Percentiles rank a stretch among this genome's conserved stretches.
Evolutionary conservation across 2,329 filamentous ascomycete species (phyloP).

Genomic region (Myriosclerotinia duriaeana): DNA sequence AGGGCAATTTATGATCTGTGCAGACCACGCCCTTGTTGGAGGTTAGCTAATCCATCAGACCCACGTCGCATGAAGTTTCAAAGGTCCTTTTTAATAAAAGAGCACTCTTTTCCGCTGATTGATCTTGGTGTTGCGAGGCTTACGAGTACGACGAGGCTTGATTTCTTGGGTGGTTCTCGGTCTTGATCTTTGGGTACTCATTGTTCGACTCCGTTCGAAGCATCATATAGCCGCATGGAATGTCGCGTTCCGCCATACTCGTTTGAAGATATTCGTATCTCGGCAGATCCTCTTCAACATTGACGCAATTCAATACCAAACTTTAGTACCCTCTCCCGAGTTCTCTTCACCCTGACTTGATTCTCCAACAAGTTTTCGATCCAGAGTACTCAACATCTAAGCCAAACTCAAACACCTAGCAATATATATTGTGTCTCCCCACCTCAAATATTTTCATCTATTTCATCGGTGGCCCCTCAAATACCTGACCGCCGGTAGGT

Average conservation of each 20-base stretch:
- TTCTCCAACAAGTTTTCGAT: background rate
- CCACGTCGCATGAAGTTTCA: background rate
- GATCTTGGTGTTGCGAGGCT: background rate
- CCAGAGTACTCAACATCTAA: background rate
- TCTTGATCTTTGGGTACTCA: too few relatives aligned
- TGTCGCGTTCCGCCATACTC: background rate
- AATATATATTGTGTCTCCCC: background rate
- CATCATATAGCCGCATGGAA: too few relatives aligned
- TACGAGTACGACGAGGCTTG: background rate
- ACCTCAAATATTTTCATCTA: background rate
- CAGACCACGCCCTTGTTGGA: background rate
- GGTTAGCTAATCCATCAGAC: background rate
- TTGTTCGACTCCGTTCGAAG: too few relatives aligned
- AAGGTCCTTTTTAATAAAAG: background rate
- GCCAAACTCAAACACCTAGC: background rate
- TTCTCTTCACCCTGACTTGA: background rate
- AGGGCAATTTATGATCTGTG: background rate
- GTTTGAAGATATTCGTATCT: background rate
- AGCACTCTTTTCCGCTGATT: background rate
- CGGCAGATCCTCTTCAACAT: background rate
- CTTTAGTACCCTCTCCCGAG: background rate
- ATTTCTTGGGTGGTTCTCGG: background rate
- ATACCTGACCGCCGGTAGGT: conserved; percentile 9
- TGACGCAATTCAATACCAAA: background rate
- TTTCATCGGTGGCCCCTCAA: background rate